Base-by-base conservation (phyloP, 805 yeast genomes). In the Clavispora fructus region DNA sequence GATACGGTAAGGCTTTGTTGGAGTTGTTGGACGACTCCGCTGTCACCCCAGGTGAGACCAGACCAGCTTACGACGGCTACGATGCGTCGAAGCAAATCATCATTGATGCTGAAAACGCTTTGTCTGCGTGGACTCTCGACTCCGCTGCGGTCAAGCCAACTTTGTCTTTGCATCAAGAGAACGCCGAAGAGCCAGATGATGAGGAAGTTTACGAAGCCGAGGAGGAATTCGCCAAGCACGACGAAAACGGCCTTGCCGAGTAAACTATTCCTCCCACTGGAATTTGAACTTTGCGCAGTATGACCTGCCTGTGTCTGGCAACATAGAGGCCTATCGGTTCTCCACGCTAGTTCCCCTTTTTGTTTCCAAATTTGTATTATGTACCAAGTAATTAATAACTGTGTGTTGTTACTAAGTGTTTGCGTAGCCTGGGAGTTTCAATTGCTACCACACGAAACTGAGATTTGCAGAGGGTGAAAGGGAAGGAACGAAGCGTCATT, bases 41-140 rank as follows among this genome's bases (percentile, higher is more conserved):
- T 54, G 97, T 94, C 55, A 92, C 97, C 57, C 99, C 99, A 54
- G 99, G 99, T 77, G 98, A 92, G 79, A 85, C 96, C 56, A 89
- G 98, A 78, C 92, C 96, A 42, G 92, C 96, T 50, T 92, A 94
- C 73, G 98, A 94, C 65, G 98, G 98, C 57, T 92, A 90, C 70
- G 97, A 92, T 69, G 96, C 97, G 49, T 87, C 97, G 52, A 91
- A 90, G 79, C 98, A 94, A 78, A 89, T 94, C 74, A 90, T 94
- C 64, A 86, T 90, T 67, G 98, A 92, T 69, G 94, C 95, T 58
- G 99, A 92, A 78, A 85, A 83, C 59, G 96, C 97, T 52, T 80
- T 92, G 63, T 95, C 95, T 52, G 80, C 89, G 52, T 92, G 99
- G 99, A 94, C 98, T 58, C 79, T 91, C 63, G 98, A 94, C 71